Conservation (phyloP, 1,139 yeast genomes). For the Ogataea hybrid region DNA sequence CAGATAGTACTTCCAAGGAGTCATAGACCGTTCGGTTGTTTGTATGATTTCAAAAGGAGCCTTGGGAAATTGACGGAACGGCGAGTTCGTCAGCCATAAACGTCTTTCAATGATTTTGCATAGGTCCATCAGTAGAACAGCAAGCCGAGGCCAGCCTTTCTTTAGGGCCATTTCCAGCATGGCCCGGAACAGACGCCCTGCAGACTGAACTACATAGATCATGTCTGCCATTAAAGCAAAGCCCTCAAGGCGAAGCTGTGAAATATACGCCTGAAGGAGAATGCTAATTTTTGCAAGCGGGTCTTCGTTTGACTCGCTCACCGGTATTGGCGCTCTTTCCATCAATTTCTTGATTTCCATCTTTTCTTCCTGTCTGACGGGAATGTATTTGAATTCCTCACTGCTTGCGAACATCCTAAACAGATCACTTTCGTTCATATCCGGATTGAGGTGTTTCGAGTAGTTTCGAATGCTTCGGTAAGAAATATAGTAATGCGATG, state of each 20-base stretch:
- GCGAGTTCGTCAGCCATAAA: conserved; percentile 83
- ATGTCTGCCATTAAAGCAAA: conserved; percentile 92
- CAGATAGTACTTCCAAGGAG: conserved; percentile 82
- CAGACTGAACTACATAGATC: conserved; percentile 91
- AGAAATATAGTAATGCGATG: conserved; percentile 83
- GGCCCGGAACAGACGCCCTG: conserved; percentile 85
- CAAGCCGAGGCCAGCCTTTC: conserved; percentile 69
- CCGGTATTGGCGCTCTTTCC: conserved; percentile 82
- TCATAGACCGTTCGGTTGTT: conserved; percentile 74
- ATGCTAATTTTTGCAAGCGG: conserved; percentile 79
- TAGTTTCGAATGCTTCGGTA: conserved; percentile 69
- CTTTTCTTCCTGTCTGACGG: conserved; percentile 85
- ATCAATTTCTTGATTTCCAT: conserved; percentile 68
- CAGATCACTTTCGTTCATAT: conserved; percentile 69
- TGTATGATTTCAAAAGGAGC: conserved; percentile 70
- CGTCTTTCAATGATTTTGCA: conserved; percentile 81
- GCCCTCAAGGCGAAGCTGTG: conserved; percentile 74
- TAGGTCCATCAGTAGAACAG: conserved; percentile 57
- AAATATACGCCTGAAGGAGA: conserved; percentile 80
- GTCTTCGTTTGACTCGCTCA: conserved; percentile 68
- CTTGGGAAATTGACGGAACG: conserved; percentile 74
- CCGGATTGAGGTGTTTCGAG: conserved; percentile 59
- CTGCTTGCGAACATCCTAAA: conserved; percentile 76
- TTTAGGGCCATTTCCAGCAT: conserved; percentile 73
- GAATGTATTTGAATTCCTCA: conserved; percentile 80